These are phyloP conservation scores for Filobasidium wieringae DNA, from an alignment of 768 basidiomycete species.

Conservation along the genomic window DNA sequence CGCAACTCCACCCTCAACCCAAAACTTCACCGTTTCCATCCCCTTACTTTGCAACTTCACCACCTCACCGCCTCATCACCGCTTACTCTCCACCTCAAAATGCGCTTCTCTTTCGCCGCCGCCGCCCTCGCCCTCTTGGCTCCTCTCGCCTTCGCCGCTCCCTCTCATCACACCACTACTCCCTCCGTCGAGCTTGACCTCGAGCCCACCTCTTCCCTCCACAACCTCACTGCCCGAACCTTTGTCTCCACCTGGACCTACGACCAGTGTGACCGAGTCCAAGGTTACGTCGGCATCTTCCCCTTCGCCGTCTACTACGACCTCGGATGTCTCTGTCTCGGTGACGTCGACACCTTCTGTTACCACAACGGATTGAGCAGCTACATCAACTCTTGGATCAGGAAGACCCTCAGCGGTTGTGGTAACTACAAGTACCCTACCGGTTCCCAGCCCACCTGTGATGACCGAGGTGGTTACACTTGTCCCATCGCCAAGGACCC, in stretches of 20 bases:
- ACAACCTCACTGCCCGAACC: background rate
- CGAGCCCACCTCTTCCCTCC: background rate
- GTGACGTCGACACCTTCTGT: slow-evolving; percentile 25
- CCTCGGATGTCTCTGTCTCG: slow-evolving; percentile 30
- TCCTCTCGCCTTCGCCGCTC: slow-evolving; percentile 14
- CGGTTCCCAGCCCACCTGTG: slow-evolving; percentile 31
- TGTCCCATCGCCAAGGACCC: slow-evolving; percentile 21
- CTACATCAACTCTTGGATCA: slow-evolving; percentile 14
- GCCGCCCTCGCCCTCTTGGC: slow-evolving; percentile 4
- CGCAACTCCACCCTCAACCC: too few species aligned
- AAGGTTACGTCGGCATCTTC: slow-evolving; percentile 9
- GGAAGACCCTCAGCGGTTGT: slow-evolving; percentile 6
- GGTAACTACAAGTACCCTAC: slow-evolving; percentile 19
- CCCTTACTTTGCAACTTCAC: background rate
- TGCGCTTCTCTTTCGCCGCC: slow-evolving; percentile 15
- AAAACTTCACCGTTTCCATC: too few species aligned
- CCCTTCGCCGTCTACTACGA: slow-evolving; percentile 15
- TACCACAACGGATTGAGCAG: slow-evolving; percentile 18
- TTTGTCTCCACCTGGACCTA: background rate
- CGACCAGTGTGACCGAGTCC: slow-evolving; percentile 20
- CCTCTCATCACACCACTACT: slow-evolving; percentile 13
- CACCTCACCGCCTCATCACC: background rate
- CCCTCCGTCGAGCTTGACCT: background rate
- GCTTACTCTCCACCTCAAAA: background rate
- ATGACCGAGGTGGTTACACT: slow-evolving; percentile 26